Conservation (phyloP, 345 rosid species). For the Linum tenue region DNA sequence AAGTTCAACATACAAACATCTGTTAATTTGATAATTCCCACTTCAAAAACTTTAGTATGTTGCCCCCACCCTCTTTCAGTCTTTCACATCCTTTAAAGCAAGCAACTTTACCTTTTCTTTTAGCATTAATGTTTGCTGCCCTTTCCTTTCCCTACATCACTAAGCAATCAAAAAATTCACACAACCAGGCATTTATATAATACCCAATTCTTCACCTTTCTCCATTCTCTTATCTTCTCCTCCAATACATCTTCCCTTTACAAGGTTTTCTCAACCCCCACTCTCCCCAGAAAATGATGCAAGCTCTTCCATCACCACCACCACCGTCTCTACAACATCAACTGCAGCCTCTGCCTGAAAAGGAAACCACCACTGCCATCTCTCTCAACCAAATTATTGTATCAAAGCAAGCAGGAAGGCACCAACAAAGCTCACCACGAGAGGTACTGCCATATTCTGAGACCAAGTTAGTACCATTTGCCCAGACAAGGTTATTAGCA, state of each 20-base stretch:
- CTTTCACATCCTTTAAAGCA: neutral
- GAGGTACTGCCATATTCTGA: conserved; percentile 12
- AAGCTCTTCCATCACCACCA: neutral
- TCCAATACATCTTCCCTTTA: neutral
- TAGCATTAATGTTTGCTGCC: neutral
- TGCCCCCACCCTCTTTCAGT: neutral
- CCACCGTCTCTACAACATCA: conserved; percentile 24
- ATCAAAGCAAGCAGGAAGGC: conserved; percentile 32
- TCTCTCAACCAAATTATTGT: conserved; percentile 30
- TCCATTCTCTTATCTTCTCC: neutral
- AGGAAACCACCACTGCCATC: conserved; percentile 16
- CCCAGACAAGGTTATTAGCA: neutral
- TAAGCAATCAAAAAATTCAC: neutral
- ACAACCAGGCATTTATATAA: neutral
- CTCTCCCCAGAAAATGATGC: neutral
- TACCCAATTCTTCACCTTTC: neutral
- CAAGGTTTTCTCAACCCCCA: no score
- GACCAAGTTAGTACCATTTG: neutral
- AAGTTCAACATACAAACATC: neutral
- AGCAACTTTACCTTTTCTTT: neutral
- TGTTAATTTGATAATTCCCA: neutral
- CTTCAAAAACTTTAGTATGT: neutral
- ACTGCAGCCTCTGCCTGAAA: conserved; percentile 14
- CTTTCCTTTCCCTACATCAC: neutral
- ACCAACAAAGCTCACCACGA: conserved; percentile 12